These are phyloP conservation scores for Magnusiomyces paraingens DNA, from an alignment of 1,139 yeast species.

Conservation along the genomic window DNA sequence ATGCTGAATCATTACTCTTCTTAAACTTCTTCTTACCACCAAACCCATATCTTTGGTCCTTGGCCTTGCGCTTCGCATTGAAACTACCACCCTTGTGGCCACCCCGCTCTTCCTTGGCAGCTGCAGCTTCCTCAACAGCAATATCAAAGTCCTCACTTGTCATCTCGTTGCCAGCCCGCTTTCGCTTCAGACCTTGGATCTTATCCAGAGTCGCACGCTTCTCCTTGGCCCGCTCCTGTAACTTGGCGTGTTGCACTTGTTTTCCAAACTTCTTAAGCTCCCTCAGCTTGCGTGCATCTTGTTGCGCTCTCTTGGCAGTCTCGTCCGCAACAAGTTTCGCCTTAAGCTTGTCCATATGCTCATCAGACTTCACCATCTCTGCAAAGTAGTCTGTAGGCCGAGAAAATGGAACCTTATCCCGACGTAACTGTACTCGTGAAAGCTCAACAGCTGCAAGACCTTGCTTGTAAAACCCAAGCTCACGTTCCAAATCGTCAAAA, in stretches of 20 bases:
- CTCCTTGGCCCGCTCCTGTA: constrained; percentile 91
- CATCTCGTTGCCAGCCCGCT: constrained; percentile 73
- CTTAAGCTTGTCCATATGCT: constrained; percentile 94
- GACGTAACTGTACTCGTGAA: constrained; percentile 59
- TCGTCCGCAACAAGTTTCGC: constrained; percentile 77
- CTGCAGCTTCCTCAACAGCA: constrained; percentile 88
- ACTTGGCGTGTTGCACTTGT: constrained; percentile 89
- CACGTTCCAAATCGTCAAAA: constrained; percentile 90
- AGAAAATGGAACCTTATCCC: constrained; percentile 75
- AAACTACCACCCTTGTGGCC: constrained; percentile 39
- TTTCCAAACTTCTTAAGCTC: constrained; percentile 95
- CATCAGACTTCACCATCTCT: constrained; percentile 97
- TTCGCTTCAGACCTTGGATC: constrained; percentile 81
- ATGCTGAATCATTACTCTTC: constrained; percentile 67
- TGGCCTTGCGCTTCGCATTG: constrained; percentile 58
- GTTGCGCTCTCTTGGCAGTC: constrained; percentile 83
- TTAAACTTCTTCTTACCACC: constrained; percentile 76
- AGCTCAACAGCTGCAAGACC: constrained; percentile 76
- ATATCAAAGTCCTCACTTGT: constrained; percentile 47
- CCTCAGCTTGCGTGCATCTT: constrained; percentile 92
- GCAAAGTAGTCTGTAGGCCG: constrained; percentile 97
- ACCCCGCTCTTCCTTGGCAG: constrained; percentile 38
- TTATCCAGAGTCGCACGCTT: constrained; percentile 87
- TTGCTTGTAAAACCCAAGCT: constrained; percentile 81
- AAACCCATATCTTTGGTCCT: constrained; percentile 59